A percentile compares a stretch with the other conserved stretches of the same genome.
Conservation (phyloP, 1,284 basidiomycete genomes). For the Prillingera fragicola region DNA sequence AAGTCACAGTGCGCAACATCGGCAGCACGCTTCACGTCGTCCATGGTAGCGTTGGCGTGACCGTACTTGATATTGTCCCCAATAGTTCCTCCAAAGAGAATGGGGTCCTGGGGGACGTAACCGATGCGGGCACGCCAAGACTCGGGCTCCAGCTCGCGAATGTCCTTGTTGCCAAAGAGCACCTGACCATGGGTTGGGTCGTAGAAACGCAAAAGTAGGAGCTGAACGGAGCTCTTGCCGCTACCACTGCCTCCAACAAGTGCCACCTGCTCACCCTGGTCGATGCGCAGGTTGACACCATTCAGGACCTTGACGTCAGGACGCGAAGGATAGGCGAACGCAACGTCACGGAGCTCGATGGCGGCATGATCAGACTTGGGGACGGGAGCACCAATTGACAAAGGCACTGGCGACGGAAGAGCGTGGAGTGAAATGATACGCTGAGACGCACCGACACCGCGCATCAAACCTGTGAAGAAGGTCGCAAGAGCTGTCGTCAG, state of each 20-base stretch:
- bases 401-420: constrained; percentile 38
- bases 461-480: constrained; percentile 47
- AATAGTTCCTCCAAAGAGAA: constrained; percentile 75
- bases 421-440: constrained; percentile 42
- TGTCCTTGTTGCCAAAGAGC: constrained; percentile 69
- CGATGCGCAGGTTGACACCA: constrained; percentile 52
- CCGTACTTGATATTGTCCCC: constrained; percentile 64
- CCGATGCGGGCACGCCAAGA: constrained; percentile 85
- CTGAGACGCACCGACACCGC: constrained; percentile 46
- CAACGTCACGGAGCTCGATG: constrained; percentile 69
- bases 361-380: constrained; percentile 54
- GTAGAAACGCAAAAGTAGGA: constrained; percentile 83
- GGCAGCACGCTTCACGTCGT: constrained; percentile 38
- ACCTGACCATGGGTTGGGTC: constrained; percentile 71
- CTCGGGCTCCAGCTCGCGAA: constrained; percentile 63
- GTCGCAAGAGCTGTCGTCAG: constrained; percentile 35
- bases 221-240: constrained; percentile 57
- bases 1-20: constrained; percentile 45
- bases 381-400: constrained; percentile 35
- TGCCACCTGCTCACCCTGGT: constrained; percentile 49
- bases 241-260: constrained; percentile 49
- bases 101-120: constrained; percentile 54
- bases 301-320: constrained; percentile 77
- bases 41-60: constrained; percentile 33
- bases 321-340: constrained; percentile 86